A percentile compares a stretch with the other conserved stretches of the same genome.
phyloP scores from a whole-genome alignment of 2,329 filamentous ascomycete species.

The Bipolaris victoriae region DNA sequence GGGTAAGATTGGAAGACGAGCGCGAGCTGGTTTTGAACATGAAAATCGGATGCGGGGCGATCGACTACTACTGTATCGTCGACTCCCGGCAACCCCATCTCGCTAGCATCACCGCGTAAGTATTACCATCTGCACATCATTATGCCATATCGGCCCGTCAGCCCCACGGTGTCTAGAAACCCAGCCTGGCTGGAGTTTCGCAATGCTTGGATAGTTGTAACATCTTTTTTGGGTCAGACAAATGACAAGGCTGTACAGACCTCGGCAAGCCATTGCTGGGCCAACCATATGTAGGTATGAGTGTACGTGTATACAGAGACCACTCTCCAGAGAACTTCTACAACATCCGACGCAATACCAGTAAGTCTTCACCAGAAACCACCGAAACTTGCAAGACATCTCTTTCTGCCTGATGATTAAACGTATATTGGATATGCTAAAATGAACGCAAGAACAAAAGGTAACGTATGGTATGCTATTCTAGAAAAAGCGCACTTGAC shows the following conservation, averaged over 20 bases:
- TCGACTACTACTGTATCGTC: not conserved
- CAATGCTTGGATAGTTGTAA: not conserved
- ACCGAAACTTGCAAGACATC: no score
- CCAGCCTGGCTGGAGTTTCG: not conserved
- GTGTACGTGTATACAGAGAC: not conserved
- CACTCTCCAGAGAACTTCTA: not conserved
- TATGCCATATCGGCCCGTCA: not conserved
- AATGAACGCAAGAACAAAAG: not conserved
- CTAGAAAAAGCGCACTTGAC: not conserved
- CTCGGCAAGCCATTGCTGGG: not conserved
- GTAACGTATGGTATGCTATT: not conserved
- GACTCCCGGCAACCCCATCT: not conserved
- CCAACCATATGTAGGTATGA: not conserved
- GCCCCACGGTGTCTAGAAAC: not conserved
- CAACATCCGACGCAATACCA: not conserved
- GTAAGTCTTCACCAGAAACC: not conserved
- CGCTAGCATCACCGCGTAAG: not conserved
- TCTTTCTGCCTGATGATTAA: not conserved
- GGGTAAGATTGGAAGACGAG: not conserved
- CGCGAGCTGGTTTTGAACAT: slow-evolving; percentile 1
- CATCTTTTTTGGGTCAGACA: not conserved
- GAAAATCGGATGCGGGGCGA: slow-evolving; percentile 6
- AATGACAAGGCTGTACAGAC: not conserved
- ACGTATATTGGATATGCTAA: not conserved
- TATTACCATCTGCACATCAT: not conserved